Evolutionary conservation across 2,329 filamentous ascomycete species (phyloP).

Genomic region (Fusarium vanettenii): DNA sequence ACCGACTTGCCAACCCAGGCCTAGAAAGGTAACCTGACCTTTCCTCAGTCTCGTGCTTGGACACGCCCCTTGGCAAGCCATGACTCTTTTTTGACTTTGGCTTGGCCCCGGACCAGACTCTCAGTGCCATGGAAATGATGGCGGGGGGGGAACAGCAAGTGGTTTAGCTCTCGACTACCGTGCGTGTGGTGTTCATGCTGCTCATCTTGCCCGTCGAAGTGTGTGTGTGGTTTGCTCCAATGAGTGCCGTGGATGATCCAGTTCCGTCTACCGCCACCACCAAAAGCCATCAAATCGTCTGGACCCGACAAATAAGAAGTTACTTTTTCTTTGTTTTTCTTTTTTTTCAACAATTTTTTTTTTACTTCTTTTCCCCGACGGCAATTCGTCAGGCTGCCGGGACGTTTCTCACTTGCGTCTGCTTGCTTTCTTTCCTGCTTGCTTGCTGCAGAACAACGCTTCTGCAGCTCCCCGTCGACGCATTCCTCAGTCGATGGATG

Average conservation of each 20-base stretch:
- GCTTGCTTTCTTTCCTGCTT: neutral
- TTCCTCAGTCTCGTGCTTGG: neutral
- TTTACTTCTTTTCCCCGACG: neutral
- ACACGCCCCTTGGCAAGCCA: constrained; percentile 3
- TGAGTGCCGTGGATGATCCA: neutral
- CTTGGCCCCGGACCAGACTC: neutral
- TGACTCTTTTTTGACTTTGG: constrained; percentile 34
- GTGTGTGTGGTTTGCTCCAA: neutral
- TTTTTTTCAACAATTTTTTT: neutral
- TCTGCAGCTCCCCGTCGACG: constrained; percentile 22
- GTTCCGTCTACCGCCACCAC: constrained; percentile 8
- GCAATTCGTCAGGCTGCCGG: neutral
- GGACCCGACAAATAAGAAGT: neutral
- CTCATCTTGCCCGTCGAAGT: neutral
- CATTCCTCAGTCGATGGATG: constrained; percentile 38
- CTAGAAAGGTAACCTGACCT: neutral
- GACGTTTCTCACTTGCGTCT: neutral
- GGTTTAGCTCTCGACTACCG: constrained; percentile 27
- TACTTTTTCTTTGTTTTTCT: neutral
- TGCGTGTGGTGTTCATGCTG: constrained; percentile 35
- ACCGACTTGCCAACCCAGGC: constrained; percentile 1
- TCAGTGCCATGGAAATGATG: constrained; percentile 23
- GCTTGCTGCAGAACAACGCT: neutral
- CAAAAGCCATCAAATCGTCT: neutral
- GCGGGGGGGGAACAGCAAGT: constrained; percentile 19